phyloP scores from a whole-genome alignment of 1,284 basidiomycete genomes.

The Anthracocystis panici-leucophaei region DNA sequence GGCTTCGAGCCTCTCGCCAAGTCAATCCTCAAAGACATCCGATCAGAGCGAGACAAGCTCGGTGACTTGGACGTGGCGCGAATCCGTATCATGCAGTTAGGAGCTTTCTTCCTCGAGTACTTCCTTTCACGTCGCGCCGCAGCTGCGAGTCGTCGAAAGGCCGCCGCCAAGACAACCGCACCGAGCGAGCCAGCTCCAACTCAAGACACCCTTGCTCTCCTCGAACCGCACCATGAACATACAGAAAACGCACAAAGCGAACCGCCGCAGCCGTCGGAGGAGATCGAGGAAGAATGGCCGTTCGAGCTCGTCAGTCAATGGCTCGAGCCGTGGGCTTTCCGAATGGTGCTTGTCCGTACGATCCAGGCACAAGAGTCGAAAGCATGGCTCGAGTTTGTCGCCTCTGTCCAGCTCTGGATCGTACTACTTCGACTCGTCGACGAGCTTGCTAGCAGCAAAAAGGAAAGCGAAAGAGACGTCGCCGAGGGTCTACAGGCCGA shows the following conservation, averaged over 20 bases:
- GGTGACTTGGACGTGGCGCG: conserved; percentile 66
- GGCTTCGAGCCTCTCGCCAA: conserved; percentile 61
- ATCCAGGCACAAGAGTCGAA: conserved; percentile 55
- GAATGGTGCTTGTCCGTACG: conserved; percentile 60
- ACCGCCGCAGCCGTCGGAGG: conserved; percentile 8
- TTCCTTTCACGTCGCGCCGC: conserved; percentile 56
- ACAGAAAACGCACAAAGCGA: not conserved
- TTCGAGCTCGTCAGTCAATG: conserved; percentile 59
- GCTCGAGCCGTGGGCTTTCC: conserved; percentile 67
- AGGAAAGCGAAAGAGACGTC: conserved; percentile 48
- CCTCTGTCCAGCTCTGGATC: conserved; percentile 65
- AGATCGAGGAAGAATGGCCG: conserved; percentile 39
- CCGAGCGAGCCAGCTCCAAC: conserved; percentile 5
- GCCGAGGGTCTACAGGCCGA: conserved; percentile 65
- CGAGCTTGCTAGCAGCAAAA: conserved; percentile 55
- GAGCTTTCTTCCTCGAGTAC: conserved; percentile 67
- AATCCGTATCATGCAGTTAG: conserved; percentile 63
- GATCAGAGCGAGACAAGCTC: conserved; percentile 65
- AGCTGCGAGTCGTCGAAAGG: conserved; percentile 20
- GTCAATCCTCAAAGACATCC: conserved; percentile 65
- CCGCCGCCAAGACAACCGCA: conserved; percentile 6
- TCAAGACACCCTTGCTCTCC: conserved; percentile 15
- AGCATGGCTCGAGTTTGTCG: conserved; percentile 66
- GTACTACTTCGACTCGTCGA: conserved; percentile 64
- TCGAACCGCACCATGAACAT: conserved; percentile 14